Evolutionary conservation across 2,329 filamentous ascomycete species (phyloP), one percentile per base, ranked within the genome.

Genomic region (Simplicillium aogashimaense): DNA sequence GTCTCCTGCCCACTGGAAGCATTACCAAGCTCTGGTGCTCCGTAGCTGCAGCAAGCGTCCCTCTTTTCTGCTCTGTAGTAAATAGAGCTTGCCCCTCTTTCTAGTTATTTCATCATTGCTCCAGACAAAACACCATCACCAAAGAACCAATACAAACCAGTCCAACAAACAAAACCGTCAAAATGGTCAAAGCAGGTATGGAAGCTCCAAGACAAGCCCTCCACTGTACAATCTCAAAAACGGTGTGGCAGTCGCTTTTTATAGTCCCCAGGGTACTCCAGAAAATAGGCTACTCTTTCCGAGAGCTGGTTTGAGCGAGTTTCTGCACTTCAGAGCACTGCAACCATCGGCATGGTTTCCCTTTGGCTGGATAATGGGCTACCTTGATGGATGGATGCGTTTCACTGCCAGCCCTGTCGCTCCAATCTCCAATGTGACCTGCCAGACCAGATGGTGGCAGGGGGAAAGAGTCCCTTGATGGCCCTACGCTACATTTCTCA

Each of bases 161-260:
- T 52, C 44, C 45, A 38, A 37, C 43, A 59, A 55, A 56, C 51
- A 58, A 66, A 71, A 53, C 69, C 71, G 69, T 71, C 83, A 95
- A 81, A 81, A 95, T 95, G 89, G 89, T 95, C 76, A 95, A 95
- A 79, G 89, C 90, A 72, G 86, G 87, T 94, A 79, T 61, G 84
- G 7, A 7, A 25, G 6, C 5, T 25, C 20, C 9, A 5, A 5
- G 9, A 25, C 20, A 5, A 5, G 20, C 20, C 20, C 20, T 25
- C 20, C 20, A 25, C 20, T 25, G 9, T 9, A 25, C 20, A 25
- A 25, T 9, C 6, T 25, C 20, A 5, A 25, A 9, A 25, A 6
- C 9, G 20, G 20, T 25, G 20, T 25, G 20, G 20, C 20, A 25
- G 20, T 9, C 5, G 20, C 20, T 25, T 9, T 52, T 49, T 58